Conservation (phyloP, 441 rosid species). For the Aleurites moluccanus region DNA sequence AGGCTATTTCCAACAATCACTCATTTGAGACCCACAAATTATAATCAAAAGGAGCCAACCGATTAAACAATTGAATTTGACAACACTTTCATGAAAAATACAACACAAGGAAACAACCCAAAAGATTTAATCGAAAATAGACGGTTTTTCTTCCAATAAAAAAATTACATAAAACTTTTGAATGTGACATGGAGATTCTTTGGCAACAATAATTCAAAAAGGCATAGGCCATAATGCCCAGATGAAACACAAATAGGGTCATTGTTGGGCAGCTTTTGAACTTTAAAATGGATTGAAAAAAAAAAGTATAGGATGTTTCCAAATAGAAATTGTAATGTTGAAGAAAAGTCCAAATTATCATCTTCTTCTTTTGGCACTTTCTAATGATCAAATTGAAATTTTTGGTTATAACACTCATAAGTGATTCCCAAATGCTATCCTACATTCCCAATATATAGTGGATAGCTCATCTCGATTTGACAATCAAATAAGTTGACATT, state of each 20-base stretch:
- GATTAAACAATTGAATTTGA: neutral
- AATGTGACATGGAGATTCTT: neutral
- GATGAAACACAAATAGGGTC: conserved; percentile 23
- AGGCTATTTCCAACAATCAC: too few species aligned
- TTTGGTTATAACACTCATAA: neutral
- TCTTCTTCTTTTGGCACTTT: conserved; percentile 12
- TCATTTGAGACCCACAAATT: neutral
- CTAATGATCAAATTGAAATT: neutral
- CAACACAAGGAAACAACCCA: neutral
- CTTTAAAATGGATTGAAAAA: conserved; percentile 7
- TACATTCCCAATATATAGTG: neutral
- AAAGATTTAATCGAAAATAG: neutral
- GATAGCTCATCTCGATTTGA: neutral
- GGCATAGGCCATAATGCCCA: neutral
- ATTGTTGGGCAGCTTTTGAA: conserved; percentile 24
- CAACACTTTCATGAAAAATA: neutral
- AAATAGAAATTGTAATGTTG: neutral
- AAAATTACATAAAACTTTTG: neutral
- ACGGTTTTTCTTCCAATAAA: neutral
- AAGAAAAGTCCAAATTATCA: neutral
- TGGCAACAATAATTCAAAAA: conserved; percentile 10
- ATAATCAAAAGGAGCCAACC: neutral
- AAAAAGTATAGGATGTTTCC: conserved; percentile 11
- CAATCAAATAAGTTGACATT: neutral
- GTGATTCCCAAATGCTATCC: neutral